These are phyloP conservation scores for Macadamia integrifolia DNA, from an alignment of 164 flowering plant species.

Conservation along the genomic window DNA sequence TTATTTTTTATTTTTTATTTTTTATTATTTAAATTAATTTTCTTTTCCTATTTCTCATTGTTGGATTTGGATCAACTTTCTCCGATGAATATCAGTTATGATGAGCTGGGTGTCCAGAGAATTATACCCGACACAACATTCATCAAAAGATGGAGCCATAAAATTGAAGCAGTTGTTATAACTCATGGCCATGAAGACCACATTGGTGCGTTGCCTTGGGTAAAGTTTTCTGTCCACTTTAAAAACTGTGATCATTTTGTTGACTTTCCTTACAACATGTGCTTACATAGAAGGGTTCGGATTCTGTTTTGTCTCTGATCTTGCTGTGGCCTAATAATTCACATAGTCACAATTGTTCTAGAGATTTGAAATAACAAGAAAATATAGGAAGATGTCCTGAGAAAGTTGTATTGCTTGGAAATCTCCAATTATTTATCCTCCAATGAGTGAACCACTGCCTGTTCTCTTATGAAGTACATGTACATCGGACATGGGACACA, in stretches of 20 bases:
- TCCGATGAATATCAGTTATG: conserved; percentile 45
- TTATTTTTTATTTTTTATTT: no score
- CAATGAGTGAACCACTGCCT: no score
- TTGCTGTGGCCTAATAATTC: not conserved
- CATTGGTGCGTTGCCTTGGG: conserved; percentile 99
- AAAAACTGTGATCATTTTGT: not conserved
- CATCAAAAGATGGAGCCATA: conserved; percentile 92
- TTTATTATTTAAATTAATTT: no score
- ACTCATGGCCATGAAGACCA: conserved; percentile 99
- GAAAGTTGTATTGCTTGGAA: no score
- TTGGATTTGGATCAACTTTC: conserved; percentile 1
- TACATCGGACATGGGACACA: no score
- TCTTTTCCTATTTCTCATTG: not conserved
- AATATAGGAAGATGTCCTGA: no score
- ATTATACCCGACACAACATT: conserved; percentile 93
- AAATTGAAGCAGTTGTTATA: conserved; percentile 95
- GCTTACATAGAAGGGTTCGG: not conserved
- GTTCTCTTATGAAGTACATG: no score
- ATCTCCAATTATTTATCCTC: no score
- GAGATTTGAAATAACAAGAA: not conserved
- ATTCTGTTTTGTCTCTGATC: not conserved
- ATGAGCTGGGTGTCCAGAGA: conserved; percentile 94
- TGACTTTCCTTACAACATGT: not conserved
- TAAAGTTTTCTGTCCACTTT: conserved; percentile 55
- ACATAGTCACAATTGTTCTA: not conserved